phyloP scores from a whole-genome alignment of 371 early-diverging fungal genomes.

The Circinella umbellata region DNA sequence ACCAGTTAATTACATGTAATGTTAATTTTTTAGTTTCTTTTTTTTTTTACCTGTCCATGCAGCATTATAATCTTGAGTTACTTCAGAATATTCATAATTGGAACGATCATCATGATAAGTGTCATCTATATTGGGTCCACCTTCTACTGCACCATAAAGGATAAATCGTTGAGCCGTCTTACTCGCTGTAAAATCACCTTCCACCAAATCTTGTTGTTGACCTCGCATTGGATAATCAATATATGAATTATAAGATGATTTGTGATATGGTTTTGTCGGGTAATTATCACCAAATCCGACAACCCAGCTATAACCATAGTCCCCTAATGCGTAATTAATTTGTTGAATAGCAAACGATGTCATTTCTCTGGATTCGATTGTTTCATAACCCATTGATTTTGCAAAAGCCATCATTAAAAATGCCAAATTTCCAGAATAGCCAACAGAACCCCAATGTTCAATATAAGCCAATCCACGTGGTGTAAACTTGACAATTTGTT shows the following conservation, averaged over 20 bases:
- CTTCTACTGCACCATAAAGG: constrained; percentile 61
- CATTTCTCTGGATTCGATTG: constrained; percentile 37
- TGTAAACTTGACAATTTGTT: constrained; percentile 51
- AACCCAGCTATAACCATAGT: constrained; percentile 61
- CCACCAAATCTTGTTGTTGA: constrained; percentile 45
- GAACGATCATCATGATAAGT: constrained; percentile 60
- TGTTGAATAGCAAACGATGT: constrained; percentile 57
- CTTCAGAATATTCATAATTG: constrained; percentile 58
- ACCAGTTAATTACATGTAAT: too few relatives aligned
- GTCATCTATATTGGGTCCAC: constrained; percentile 59
- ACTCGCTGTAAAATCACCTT: constrained; percentile 50
- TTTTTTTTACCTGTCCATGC: constrained; percentile 48
- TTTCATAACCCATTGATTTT: constrained; percentile 41
- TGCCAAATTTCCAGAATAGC: constrained; percentile 57
- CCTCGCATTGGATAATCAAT: constrained; percentile 63
- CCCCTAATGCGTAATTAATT: constrained; percentile 65
- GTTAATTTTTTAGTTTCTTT: too few relatives aligned
- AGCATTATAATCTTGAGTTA: constrained; percentile 66
- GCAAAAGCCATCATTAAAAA: constrained; percentile 59
- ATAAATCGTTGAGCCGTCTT: constrained; percentile 52
- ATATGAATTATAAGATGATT: constrained; percentile 59
- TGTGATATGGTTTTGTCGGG: constrained; percentile 60
- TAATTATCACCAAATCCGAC: constrained; percentile 62
- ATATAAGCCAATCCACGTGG: constrained; percentile 63
- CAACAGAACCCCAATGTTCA: constrained; percentile 62